phyloP scores from a whole-genome alignment of 2,329 filamentous ascomycete species.

The Ceratocystis lukuohia region DNA sequence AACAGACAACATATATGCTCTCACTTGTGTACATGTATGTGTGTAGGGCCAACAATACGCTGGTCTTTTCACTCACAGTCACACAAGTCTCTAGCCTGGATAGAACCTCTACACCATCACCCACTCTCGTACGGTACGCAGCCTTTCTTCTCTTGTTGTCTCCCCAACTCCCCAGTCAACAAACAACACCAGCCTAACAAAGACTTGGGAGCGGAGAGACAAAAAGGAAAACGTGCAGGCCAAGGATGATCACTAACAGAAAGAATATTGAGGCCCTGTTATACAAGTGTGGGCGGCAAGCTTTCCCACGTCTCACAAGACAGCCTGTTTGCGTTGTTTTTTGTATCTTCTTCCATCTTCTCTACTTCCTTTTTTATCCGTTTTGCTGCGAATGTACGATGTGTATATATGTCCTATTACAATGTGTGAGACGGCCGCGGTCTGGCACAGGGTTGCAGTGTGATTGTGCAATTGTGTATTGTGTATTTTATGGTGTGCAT shows the following conservation, averaged over 20 bases:
- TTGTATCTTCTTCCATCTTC: neutral
- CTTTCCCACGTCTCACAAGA: neutral
- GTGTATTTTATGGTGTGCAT: neutral
- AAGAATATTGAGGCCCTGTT: neutral
- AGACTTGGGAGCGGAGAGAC: neutral
- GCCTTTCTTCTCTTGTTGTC: neutral
- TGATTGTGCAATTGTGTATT: neutral
- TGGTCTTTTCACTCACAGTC: neutral
- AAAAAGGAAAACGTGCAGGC: neutral
- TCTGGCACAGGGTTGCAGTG: neutral
- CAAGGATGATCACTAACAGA: neutral
- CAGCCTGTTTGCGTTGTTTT: slow-evolving; percentile 1
- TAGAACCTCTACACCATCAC: neutral
- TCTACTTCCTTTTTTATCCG: neutral
- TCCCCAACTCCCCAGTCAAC: too few relatives aligned
- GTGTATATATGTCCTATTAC: neutral
- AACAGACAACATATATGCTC: neutral
- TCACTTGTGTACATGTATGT: neutral
- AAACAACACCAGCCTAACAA: too few relatives aligned
- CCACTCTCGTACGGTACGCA: neutral
- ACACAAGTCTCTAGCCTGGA: neutral
- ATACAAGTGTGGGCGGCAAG: neutral
- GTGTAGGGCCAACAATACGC: neutral
- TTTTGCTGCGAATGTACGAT: neutral
- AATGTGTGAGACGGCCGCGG: neutral